phyloP scores from a whole-genome alignment of 164 flowering plant genomes.

The Brasenia schreberi region DNA sequence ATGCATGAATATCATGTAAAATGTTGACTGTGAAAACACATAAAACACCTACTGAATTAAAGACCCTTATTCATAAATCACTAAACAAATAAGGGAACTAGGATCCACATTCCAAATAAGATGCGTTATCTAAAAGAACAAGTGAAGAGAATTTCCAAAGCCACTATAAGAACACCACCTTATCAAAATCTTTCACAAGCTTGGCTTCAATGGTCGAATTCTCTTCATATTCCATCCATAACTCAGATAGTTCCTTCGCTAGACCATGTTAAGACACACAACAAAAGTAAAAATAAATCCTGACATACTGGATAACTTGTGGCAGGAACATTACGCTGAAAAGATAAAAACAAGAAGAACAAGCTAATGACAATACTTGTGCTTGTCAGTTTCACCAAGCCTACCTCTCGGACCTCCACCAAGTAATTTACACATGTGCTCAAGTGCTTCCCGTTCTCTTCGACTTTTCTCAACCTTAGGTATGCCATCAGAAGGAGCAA shows the following conservation, averaged over 20 bases:
- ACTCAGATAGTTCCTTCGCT: constrained; percentile 67
- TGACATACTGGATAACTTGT: background rate
- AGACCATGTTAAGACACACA: constrained; percentile 7
- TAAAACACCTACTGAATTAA: constrained; percentile 2
- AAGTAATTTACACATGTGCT: constrained; percentile 71
- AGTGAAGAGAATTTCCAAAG: background rate
- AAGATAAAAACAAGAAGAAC: no score
- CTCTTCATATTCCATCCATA: constrained; percentile 92
- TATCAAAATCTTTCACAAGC: constrained; percentile 92
- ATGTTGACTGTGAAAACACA: background rate
- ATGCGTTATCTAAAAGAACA: background rate
- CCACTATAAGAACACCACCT: constrained; percentile 25
- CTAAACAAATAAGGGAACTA: background rate
- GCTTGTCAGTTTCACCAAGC: no score
- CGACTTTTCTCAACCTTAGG: constrained; percentile 77
- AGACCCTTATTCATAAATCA: constrained; percentile 1
- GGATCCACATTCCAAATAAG: no score
- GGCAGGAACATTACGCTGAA: no score
- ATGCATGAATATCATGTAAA: no score
- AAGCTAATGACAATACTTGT: no score
- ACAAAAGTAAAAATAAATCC: background rate
- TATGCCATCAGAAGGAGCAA: constrained; percentile 80
- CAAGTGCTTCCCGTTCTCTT: constrained; percentile 65
- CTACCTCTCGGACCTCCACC: constrained; percentile 86
- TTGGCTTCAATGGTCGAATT: constrained; percentile 80